Conservation (phyloP, 73 alveolate species). For the Tetrahymena thermophila region DNA sequence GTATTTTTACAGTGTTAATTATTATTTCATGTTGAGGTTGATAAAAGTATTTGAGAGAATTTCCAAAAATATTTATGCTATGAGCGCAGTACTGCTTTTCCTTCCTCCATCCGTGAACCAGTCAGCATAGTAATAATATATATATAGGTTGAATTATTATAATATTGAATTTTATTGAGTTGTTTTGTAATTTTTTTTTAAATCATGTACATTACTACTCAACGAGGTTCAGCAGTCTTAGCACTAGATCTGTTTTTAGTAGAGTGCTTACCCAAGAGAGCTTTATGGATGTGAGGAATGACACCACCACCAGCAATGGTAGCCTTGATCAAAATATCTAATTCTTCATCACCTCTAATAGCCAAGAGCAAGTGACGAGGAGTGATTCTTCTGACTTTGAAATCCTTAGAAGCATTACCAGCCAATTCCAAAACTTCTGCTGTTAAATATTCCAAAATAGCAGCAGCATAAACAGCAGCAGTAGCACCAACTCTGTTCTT, state of each 20-base stretch:
- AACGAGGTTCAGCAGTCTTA: constrained; percentile 2
- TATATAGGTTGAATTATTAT: background rate
- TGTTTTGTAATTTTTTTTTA: background rate
- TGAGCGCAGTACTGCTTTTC: background rate
- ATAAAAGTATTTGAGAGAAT: background rate
- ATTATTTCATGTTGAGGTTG: background rate
- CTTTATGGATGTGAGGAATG: constrained; percentile 97
- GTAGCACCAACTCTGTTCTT: constrained; percentile 96
- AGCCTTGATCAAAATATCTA: constrained; percentile 93
- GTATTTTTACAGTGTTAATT: background rate
- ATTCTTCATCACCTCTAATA: constrained; percentile 98
- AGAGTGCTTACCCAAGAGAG: constrained; percentile 47
- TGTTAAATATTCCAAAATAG: constrained; percentile 94
- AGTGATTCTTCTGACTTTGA: constrained; percentile 92
- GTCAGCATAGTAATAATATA: background rate
- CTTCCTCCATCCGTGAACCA: background rate
- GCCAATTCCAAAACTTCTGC: constrained; percentile 99
- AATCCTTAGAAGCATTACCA: constrained; percentile 96
- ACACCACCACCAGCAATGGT: constrained; percentile 99
- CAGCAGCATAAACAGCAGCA: constrained; percentile 97
- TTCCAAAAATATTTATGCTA: background rate
- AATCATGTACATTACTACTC: background rate
- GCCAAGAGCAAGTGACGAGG: constrained; percentile 96
- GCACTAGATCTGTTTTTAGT: constrained; percentile 1
- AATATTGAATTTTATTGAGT: background rate